Evolutionary conservation across 306 rosid species (phyloP), one percentile per base, ranked within the genome.

Genomic region (Sicyos baderoa): DNA sequence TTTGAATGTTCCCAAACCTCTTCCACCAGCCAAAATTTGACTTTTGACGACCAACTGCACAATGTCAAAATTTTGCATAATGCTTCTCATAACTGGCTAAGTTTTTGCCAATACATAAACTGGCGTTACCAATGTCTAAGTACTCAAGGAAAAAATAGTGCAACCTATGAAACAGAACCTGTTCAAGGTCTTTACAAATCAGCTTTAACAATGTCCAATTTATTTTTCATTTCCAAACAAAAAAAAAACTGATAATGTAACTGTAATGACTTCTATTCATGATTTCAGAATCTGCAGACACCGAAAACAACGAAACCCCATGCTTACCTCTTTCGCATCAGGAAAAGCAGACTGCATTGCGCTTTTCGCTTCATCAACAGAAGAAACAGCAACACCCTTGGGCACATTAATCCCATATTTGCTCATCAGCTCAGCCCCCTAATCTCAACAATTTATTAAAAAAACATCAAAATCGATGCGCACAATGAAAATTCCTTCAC

Each of bases 361-460:
- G 79, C 59, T 83, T 74, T 67, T 85, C 42, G 78, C 64, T 77
- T 85, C 84, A 64, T 83, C 82, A 19, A 83, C 29, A 23, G 83
- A 78, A 27, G 76, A 78, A 37, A 67, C 81, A 3, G 81, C 90
- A 5, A 68, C 53, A 55, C 90, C 90, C 76, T 76, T 83, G 0
- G 87, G 90, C 63, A 94, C 96, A 77, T 90, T 88, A 79, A 86
- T 76, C 45, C 97, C 99, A 65, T 85, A 82, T 75, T 90, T 90
- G 83, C 87, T 63, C 99, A 94, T 94, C 85, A 94, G 75, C 68
- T 86, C 95, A 17, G 99, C 86, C 35, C 99, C 99, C 99, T 94
- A 76, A 78, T 74, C 80, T 68, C 76, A 76, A 19, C 11, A 7
- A 2, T n/a, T n/a, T n/a, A n/a, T 15, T 59, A 70, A 68, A 60